A percentile compares a stretch with the other conserved stretches of the same genome.
These are phyloP conservation scores for Rhodotorula toruloides DNA, from an alignment of 768 basidiomycete species.

Conservation along the genomic window DNA sequence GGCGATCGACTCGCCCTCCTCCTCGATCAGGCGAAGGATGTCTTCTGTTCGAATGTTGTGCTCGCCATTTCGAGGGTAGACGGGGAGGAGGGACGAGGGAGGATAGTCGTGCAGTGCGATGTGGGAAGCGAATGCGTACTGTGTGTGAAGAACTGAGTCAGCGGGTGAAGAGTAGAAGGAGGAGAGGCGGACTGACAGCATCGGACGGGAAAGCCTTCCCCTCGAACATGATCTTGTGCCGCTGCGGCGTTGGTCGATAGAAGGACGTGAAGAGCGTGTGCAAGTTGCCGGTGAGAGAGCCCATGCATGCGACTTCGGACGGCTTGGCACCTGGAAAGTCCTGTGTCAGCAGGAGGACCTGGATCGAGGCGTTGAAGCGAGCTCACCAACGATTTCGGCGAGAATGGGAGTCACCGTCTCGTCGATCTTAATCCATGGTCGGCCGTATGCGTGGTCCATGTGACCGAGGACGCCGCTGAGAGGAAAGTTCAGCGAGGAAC, in stretches of 20 bases:
- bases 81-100: conserved; percentile 68
- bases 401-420: conserved; percentile 67
- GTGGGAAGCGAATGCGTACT: conserved; percentile 98
- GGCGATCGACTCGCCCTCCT: conserved; percentile 71
- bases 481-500: not conserved
- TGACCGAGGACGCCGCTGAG: conserved; percentile 55
- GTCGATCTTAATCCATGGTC: conserved; percentile 76
- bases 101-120: conserved; percentile 69
- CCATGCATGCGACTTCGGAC: conserved; percentile 91
- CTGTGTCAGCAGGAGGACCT: not conserved
- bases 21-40: conserved; percentile 67
- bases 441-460: conserved; percentile 75
- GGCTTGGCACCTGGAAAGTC: conserved; percentile 66
- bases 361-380: not conserved
- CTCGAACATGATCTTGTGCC: conserved; percentile 94
- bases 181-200: conserved; percentile 57
- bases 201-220: conserved; percentile 92
- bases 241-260: conserved; percentile 75
- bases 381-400: conserved; percentile 74
- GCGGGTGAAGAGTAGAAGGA: not conserved
- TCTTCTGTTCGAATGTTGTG: conserved; percentile 80
- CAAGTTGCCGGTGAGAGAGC: conserved; percentile 87
- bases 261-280: conserved; percentile 62
- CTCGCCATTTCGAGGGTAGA: conserved; percentile 76
- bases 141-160: conserved; percentile 23